phyloP scores from a whole-genome alignment of 805 yeast genomes.

The Isabelozyma rhagii region DNA sequence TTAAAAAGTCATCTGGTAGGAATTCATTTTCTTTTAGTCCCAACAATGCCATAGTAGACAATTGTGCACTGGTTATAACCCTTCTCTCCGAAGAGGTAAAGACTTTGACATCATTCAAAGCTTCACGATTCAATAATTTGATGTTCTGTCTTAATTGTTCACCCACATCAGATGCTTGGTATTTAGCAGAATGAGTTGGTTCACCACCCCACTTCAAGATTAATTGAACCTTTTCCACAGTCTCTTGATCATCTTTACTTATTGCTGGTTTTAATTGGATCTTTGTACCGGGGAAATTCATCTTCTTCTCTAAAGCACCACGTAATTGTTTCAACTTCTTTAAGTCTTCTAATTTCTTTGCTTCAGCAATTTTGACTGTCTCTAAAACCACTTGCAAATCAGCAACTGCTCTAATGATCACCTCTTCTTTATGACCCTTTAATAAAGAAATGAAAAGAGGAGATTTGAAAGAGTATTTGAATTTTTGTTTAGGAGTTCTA shows the following conservation, averaged over 20 bases:
- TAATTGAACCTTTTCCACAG: conserved; percentile 92
- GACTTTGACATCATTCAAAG: conserved; percentile 80
- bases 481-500: conserved; percentile 96
- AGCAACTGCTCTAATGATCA: conserved; percentile 84
- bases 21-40: conserved; percentile 48
- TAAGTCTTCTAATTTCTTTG: conserved; percentile 74
- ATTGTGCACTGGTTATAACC: conserved; percentile 87
- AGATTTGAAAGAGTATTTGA: conserved; percentile 90
- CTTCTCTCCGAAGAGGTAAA: conserved; percentile 93
- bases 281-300: conserved; percentile 92
- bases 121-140: conserved; percentile 77
- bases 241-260: conserved; percentile 51
- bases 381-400: conserved; percentile 83
- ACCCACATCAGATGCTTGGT: conserved; percentile 93
- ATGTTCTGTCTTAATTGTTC: conserved; percentile 93
- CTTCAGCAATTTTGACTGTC: conserved; percentile 79
- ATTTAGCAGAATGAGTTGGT: conserved; percentile 95
- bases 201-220: conserved; percentile 99
- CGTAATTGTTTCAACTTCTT: conserved; percentile 73
- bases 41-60: conserved; percentile 75
- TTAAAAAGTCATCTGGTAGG: conserved; percentile 73
- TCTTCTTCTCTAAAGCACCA: conserved; percentile 82
- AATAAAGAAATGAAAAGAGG: conserved; percentile 80
- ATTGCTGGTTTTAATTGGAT: conserved; percentile 91
- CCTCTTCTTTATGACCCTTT: conserved; percentile 95